Percentiles rank a stretch among this genome's conserved stretches.
These are phyloP conservation scores for Leishmania braziliensis DNA, from an alignment of 208 protist species.

Conservation along the genomic window DNA sequence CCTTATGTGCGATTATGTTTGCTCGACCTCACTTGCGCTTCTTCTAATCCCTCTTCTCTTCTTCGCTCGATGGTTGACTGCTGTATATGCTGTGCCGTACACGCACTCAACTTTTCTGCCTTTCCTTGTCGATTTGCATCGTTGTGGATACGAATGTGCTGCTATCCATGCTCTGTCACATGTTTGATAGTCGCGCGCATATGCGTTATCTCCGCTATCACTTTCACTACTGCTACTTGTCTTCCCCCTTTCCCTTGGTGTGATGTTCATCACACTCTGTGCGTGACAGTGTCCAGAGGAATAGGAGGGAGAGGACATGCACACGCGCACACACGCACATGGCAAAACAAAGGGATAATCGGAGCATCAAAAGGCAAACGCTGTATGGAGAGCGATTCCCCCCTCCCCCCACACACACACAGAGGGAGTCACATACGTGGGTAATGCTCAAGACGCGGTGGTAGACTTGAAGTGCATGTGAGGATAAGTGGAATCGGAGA, in stretches of 20 bases:
- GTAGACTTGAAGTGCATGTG: neutral
- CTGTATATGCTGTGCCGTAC: too few relatives aligned
- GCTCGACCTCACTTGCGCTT: neutral
- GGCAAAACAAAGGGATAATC: neutral
- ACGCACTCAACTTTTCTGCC: neutral
- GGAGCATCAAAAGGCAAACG: neutral
- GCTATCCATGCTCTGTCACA: neutral
- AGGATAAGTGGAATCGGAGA: neutral
- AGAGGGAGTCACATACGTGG: neutral
- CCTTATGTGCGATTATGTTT: neutral
- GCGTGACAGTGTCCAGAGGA: neutral
- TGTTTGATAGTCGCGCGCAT: neutral
- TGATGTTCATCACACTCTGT: neutral
- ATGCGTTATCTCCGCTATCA: neutral
- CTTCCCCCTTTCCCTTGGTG: slow-evolving; percentile 3
- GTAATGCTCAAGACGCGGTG: neutral
- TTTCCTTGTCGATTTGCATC: neutral
- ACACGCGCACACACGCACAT: neutral
- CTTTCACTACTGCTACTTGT: neutral
- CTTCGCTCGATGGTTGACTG: neutral
- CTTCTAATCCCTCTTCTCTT: neutral
- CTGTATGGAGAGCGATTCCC: neutral
- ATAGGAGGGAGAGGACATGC: neutral
- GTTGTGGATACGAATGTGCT: neutral
- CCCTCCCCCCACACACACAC: neutral